Evolutionary conservation across 2,329 filamentous ascomycete genomes (phyloP).

Genomic region (Juglanconis oblonga): DNA sequence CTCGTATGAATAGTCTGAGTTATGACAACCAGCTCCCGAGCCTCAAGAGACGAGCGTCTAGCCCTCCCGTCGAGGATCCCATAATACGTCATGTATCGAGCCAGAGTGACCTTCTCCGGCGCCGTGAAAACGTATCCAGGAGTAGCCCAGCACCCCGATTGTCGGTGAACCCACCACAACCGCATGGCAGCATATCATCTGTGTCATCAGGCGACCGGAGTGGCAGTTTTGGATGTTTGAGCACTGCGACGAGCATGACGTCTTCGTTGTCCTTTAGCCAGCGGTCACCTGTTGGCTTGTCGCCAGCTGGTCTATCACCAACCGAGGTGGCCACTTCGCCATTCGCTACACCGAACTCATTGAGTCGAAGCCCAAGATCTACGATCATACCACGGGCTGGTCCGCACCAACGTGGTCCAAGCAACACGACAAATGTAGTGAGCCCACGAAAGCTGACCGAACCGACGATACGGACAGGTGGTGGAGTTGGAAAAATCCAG

Average conservation of each 20-base stretch:
- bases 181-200: constrained; percentile 41
- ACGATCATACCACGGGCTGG: constrained; percentile 38
- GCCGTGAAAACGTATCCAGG: constrained; percentile 47
- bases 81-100: constrained; percentile 35
- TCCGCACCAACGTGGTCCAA: constrained; percentile 45
- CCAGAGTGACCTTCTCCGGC: constrained; percentile 43
- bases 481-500: constrained; percentile 46
- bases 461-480: constrained; percentile 40
- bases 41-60: constrained; percentile 55
- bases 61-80: constrained; percentile 48
- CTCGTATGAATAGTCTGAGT: constrained; percentile 18
- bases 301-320: constrained; percentile 49
- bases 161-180: constrained; percentile 37
- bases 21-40: constrained; percentile 40
- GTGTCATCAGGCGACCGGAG: constrained; percentile 42
- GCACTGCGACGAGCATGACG: constrained; percentile 39
- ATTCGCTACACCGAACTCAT: constrained; percentile 45
- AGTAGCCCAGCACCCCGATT: constrained; percentile 52
- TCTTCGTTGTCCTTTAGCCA: constrained; percentile 43
- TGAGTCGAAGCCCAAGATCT: constrained; percentile 48
- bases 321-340: constrained; percentile 43
- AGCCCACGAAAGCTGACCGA: constrained; percentile 53
- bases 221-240: constrained; percentile 47
- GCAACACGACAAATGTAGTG: constrained; percentile 37
- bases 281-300: constrained; percentile 43